These are phyloP conservation scores for Fusarium secorum DNA, from an alignment of 2,329 filamentous ascomycete species.

Conservation along the genomic window DNA sequence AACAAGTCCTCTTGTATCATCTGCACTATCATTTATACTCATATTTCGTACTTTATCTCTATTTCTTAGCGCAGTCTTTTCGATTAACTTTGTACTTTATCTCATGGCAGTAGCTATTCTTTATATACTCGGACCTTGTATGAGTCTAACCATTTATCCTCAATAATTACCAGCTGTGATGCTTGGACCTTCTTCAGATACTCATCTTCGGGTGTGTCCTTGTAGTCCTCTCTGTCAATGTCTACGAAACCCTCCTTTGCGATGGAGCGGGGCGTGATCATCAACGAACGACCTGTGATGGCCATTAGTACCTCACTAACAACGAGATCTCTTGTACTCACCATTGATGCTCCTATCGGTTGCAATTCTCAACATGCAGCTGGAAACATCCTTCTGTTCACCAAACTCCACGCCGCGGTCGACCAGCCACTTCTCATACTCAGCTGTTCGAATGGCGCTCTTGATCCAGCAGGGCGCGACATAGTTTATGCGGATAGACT, in stretches of 20 bases:
- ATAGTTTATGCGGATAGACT: slow-evolving; percentile 56
- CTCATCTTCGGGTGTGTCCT: slow-evolving; percentile 21
- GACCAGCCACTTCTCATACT: slow-evolving; percentile 52
- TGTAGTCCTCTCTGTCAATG: slow-evolving; percentile 34
- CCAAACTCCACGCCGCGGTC: slow-evolving; percentile 52
- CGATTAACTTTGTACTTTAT: neutral
- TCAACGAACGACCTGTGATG: slow-evolving; percentile 20
- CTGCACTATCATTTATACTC: neutral
- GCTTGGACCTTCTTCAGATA: slow-evolving; percentile 28
- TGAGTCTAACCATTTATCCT: slow-evolving; percentile 32
- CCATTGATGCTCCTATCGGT: slow-evolving; percentile 44
- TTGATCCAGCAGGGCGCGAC: slow-evolving; percentile 55
- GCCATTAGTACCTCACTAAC: neutral
- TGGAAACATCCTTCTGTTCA: slow-evolving; percentile 44
- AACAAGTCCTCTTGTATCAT: fast-evolving
- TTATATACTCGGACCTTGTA: slow-evolving; percentile 31
- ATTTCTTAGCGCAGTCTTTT: neutral
- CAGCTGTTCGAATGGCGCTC: slow-evolving; percentile 48
- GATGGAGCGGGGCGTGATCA: slow-evolving; percentile 33
- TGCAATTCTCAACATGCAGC: slow-evolving; percentile 47
- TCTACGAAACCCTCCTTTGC: slow-evolving; percentile 32
- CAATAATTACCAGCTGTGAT: slow-evolving; percentile 28
- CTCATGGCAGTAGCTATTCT: neutral
- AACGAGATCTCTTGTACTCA: neutral
- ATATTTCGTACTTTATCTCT: fast-evolving